Evolutionary conservation across 1,284 basidiomycete genomes (phyloP), one percentile per base, ranked within the genome.

Genomic region (Austroboletus niveus): DNA sequence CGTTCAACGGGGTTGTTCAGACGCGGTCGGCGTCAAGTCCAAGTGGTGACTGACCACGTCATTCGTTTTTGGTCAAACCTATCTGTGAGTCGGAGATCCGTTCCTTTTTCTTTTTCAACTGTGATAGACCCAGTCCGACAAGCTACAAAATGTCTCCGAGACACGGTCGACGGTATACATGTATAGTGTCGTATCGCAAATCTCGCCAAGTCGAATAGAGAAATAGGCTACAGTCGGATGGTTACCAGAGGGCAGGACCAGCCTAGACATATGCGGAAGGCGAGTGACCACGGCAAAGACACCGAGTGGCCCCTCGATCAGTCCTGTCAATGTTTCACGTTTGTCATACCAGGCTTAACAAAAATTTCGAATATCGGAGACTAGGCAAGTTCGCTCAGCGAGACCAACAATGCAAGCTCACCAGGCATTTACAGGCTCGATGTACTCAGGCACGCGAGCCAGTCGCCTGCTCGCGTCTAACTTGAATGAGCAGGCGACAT

Each of bases 321-420:
- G 41, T 57, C 46, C 53, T 62, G 63, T 53, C 60, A 50, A 59
- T 70, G 65, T 68, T 65, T 68, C 69, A 68, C 52, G 56, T 71
- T 70, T 70, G 68, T 66, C 66, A 69, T 61, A 44, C 48, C 36
- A 34, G 39, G 30, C 39, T 45, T 42, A 31, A 44, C 14, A 44
- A 27, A 42, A 50, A 58, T 52, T 60, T 53, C 45, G 52, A 58
- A 49, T 59, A 17, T 31, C 36, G 44, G 32, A 42, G 45, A 42
- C 40, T 40, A 52, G 46, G 22, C 48, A 29, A 49, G 55, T 49
- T 17, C 17, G 15, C 12, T 32, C 14, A 20, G 27, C 45, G 17
- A 29, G 45, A 43, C 50, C 42, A 1, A 15, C 3, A 17, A 22
- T 6, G 40, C 57, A 11, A 47, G 24, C 56, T 42, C 39, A 15